Evolutionary conservation across 2,329 filamentous ascomycete species (phyloP).

Genomic region (Pseudonectria buxi): DNA sequence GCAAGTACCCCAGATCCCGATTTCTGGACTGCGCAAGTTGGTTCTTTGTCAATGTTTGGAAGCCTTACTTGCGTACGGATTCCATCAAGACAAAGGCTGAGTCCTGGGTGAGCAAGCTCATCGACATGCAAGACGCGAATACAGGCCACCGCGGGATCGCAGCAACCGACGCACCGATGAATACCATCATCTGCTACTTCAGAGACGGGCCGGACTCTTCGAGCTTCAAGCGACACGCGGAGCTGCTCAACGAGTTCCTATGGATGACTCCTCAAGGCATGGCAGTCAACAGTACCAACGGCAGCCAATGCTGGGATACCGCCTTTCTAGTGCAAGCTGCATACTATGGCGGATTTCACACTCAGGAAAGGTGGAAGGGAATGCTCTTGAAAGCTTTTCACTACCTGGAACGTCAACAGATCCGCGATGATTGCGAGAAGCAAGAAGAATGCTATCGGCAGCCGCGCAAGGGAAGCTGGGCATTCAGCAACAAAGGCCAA

Average conservation of each 20-base stretch:
- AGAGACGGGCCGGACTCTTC: slow-evolving; percentile 70
- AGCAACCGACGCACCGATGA: slow-evolving; percentile 86
- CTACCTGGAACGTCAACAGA: slow-evolving; percentile 88
- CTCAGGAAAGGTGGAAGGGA: slow-evolving; percentile 67
- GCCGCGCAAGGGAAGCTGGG: slow-evolving; percentile 87
- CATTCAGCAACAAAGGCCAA: slow-evolving; percentile 86
- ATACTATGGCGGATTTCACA: slow-evolving; percentile 70
- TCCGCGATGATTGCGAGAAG: slow-evolving; percentile 72
- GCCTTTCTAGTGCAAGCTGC: slow-evolving; percentile 80
- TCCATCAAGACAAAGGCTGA: slow-evolving; percentile 65
- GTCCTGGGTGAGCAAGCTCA: slow-evolving; percentile 71
- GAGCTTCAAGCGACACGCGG: slow-evolving; percentile 68
- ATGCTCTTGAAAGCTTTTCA: slow-evolving; percentile 78
- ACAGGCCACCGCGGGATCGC: slow-evolving; percentile 81
- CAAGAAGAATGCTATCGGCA: slow-evolving; percentile 82
- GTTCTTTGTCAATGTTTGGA: slow-evolving; percentile 71
- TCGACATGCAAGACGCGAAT: slow-evolving; percentile 89
- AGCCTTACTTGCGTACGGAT: slow-evolving; percentile 65
- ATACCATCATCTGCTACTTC: slow-evolving; percentile 79
- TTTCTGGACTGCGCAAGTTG: slow-evolving; percentile 73
- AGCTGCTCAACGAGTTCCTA: slow-evolving; percentile 76
- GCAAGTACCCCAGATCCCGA: slow-evolving; percentile 90
- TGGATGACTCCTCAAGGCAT: slow-evolving; percentile 93
- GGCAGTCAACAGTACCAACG: slow-evolving; percentile 93
- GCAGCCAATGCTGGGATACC: slow-evolving; percentile 97